Evolutionary conservation across 306 rosid genomes (phyloP), one percentile per base, ranked within the genome.

Genomic region (Cucumis melo): DNA sequence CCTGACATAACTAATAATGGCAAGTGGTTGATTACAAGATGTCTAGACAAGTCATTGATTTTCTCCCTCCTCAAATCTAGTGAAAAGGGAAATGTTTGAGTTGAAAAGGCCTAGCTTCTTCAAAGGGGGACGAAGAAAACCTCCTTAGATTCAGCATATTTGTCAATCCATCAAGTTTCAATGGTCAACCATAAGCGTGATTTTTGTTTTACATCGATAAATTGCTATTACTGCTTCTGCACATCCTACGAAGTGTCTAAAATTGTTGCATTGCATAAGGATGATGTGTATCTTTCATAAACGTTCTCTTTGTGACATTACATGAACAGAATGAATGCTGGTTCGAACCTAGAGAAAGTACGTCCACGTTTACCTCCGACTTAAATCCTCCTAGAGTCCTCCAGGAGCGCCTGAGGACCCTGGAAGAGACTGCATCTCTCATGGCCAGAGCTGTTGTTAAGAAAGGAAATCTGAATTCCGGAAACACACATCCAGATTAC

Each of bases 291-390:
- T 62, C 84, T 68, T 75, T 24, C 54, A 53, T 57, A 20, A 17
- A 2, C 64, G 29, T 44, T 54, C 41, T 63, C 21, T 55, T 3
- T 85, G 16, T 80, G 64, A 65, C 65, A 67, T 79, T 68, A 65
- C 65, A 67, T 80, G 82, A 82, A 74, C 90, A 92, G 97, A 85
- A 82, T 63, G 98, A 92, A 81, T 89, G 96, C 87, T 92, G 94
- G 96, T 90, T 90, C 80, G 80, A 83, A 83, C 73, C 81, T 71
- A 81, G 79, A 81, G 82, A 5, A 54, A 8, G 38, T 16, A 11
- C 21, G 66, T 10, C 75, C 21, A 78, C 86, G 9, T 80, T 70
- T 78, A 46, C 74, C 50, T 9, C 81, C 14, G 81, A 83, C 62
- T 46, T 83, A 64, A 76, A 87, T 81, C 80, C 89, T 66, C 75